Percentiles rank a stretch among this genome's conserved stretches.
phyloP scores from a whole-genome alignment of 306 rosid genomes.

The Mimosa pudica region DNA sequence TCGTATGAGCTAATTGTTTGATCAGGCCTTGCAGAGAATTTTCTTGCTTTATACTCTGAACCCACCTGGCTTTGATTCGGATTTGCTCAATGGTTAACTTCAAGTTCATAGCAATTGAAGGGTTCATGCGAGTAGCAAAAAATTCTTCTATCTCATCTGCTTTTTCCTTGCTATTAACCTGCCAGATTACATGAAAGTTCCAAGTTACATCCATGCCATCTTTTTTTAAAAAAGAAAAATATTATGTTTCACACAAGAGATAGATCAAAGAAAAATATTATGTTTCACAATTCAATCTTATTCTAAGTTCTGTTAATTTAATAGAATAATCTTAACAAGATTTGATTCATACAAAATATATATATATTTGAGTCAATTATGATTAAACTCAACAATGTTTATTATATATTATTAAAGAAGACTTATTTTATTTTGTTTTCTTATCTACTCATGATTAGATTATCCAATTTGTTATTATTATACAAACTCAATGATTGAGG shows the following conservation, averaged over 20 bases:
- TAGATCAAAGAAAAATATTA: not conserved
- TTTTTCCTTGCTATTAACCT: conserved; percentile 57
- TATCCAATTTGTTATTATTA: not conserved
- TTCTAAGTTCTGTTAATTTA: not conserved
- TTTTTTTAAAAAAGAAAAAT: not conserved
- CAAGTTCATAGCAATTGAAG: conserved; percentile 52
- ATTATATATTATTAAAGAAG: not conserved
- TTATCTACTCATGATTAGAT: not conserved
- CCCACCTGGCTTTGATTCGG: conserved; percentile 74
- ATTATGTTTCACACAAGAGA: conserved; percentile 6
- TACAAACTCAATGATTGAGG: not conserved
- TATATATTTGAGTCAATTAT: not conserved
- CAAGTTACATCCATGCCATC: not conserved
- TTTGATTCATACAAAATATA: not conserved
- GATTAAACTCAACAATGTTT: not conserved
- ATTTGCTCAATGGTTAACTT: conserved; percentile 53
- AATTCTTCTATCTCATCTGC: conserved; percentile 61
- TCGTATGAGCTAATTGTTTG: conserved; percentile 42
- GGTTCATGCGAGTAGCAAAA: conserved; percentile 41
- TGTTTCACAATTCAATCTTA: conserved; percentile 8
- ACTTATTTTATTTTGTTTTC: not conserved
- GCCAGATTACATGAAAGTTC: conserved; percentile 28
- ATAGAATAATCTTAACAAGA: not conserved
- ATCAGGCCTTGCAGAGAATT: conserved; percentile 42
- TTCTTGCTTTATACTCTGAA: conserved; percentile 45